These are phyloP conservation scores for Leccinum longicurvipes DNA, from an alignment of 768 basidiomycete genomes.

Conservation along the genomic window DNA sequence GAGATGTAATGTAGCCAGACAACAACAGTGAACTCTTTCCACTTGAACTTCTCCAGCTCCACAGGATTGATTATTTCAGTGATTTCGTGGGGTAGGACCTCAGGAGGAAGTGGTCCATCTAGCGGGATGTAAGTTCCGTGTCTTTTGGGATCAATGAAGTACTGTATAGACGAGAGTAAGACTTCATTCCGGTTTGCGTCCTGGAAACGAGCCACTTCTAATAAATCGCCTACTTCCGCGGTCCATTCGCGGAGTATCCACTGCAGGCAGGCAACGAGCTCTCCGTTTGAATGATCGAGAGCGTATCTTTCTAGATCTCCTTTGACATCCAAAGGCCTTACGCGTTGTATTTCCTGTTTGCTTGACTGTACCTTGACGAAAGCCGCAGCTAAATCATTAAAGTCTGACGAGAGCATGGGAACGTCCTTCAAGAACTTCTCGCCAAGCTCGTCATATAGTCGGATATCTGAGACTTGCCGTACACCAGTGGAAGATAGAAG, in stretches of 20 bases:
- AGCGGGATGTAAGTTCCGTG: constrained; percentile 53
- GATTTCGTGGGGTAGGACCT: constrained; percentile 58
- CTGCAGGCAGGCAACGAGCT: constrained; percentile 3
- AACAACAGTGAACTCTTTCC: constrained; percentile 66
- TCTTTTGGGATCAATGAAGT: constrained; percentile 53
- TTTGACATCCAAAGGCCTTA: neutral
- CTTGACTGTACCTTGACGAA: constrained; percentile 27
- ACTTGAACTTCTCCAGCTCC: constrained; percentile 60
- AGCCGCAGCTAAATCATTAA: constrained; percentile 52
- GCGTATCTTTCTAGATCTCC: neutral
- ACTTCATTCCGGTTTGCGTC: constrained; percentile 49
- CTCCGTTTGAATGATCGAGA: neutral
- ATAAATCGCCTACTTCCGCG: neutral
- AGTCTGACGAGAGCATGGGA: constrained; percentile 61
- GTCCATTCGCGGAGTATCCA: neutral
- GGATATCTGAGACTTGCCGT: neutral
- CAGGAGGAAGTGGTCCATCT: constrained; percentile 74
- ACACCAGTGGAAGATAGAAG: neutral
- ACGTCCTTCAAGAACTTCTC: constrained; percentile 50
- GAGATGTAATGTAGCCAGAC: constrained; percentile 72
- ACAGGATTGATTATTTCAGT: constrained; percentile 55
- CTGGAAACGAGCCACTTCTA: constrained; percentile 39
- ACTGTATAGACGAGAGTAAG: constrained; percentile 58
- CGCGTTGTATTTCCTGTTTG: neutral
- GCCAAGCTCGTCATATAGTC: neutral